phyloP scores from a whole-genome alignment of 306 rosid species.

The Spatholobus suberectus region DNA sequence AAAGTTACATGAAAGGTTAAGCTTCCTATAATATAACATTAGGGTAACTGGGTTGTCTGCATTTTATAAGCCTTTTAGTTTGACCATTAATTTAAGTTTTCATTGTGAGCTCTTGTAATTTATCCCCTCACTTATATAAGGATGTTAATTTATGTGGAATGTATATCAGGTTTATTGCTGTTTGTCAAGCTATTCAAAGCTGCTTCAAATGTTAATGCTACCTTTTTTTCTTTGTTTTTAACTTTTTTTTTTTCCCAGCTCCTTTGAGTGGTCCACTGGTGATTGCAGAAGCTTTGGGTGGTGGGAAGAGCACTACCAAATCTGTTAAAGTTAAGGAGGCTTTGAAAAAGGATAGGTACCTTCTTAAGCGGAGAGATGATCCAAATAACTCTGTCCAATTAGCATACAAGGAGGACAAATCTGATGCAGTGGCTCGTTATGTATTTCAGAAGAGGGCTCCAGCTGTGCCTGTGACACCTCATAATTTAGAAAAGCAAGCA shows the following conservation, averaged over 20 bases:
- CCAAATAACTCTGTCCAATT: constrained; percentile 50
- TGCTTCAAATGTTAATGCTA: not conserved
- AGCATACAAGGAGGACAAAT: constrained; percentile 49
- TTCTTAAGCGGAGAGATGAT: constrained; percentile 92
- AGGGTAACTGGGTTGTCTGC: not conserved
- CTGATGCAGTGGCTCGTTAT: constrained; percentile 57
- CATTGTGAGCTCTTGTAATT: not conserved
- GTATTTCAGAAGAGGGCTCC: constrained; percentile 68
- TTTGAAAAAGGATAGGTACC: constrained; percentile 84
- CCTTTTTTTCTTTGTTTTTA: not conserved
- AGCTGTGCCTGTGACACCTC: constrained; percentile 43
- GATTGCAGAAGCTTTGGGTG: constrained; percentile 83
- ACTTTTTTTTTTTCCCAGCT: constrained; percentile 57
- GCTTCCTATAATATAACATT: not conserved
- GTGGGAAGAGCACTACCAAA: constrained; percentile 63
- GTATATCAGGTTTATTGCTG: constrained; percentile 9
- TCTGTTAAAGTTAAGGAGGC: constrained; percentile 72
- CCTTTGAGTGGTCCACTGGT: constrained; percentile 96
- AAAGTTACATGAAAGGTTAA: not conserved
- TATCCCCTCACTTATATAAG: not conserved
- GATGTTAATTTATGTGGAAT: not conserved
- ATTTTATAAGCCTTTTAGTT: not conserved
- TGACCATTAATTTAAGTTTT: not conserved
- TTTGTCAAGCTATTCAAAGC: constrained; percentile 13
- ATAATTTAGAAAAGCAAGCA: constrained; percentile 45